These are phyloP conservation scores for Amanita fuliginea DNA, from an alignment of 768 basidiomycete species.

Conservation along the genomic window DNA sequence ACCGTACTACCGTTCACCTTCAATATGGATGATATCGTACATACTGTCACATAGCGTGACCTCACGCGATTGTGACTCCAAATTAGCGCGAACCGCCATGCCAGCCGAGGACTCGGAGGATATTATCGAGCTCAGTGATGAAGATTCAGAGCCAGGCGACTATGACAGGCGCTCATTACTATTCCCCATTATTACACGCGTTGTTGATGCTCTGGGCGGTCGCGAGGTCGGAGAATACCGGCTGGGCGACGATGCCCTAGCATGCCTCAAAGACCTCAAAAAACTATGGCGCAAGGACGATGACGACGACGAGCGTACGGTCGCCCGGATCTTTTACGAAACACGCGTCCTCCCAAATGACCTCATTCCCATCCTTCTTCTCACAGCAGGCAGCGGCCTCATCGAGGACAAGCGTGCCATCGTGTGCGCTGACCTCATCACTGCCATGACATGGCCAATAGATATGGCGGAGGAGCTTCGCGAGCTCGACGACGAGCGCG, in stretches of 20 bases:
- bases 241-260: slow-evolving; percentile 71
- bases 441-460: slow-evolving; percentile 99
- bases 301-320: slow-evolving; percentile 91
- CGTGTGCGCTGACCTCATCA: slow-evolving; percentile 79
- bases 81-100: slow-evolving; percentile 5
- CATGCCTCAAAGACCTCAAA: slow-evolving; percentile 90
- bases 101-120: neutral
- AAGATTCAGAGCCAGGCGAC: slow-evolving; percentile 10
- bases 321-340: slow-evolving; percentile 87
- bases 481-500: slow-evolving; percentile 78
- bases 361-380: slow-evolving; percentile 74
- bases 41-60: slow-evolving; percentile 1
- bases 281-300: slow-evolving; percentile 95
- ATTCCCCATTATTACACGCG: slow-evolving; percentile 56
- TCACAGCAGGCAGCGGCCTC: slow-evolving; percentile 65
- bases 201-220: slow-evolving; percentile 76
- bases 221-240: slow-evolving; percentile 55
- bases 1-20: neutral
- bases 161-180: slow-evolving; percentile 43
- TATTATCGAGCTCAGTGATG: slow-evolving; percentile 22
- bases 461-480: slow-evolving; percentile 90
- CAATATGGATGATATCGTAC: too few relatives aligned
- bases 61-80: slow-evolving; percentile 4
- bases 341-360: slow-evolving; percentile 82
- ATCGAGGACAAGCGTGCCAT: slow-evolving; percentile 80